Conservation (phyloP, 345 rosid genomes). For the Cardiospermum halicacabum region DNA sequence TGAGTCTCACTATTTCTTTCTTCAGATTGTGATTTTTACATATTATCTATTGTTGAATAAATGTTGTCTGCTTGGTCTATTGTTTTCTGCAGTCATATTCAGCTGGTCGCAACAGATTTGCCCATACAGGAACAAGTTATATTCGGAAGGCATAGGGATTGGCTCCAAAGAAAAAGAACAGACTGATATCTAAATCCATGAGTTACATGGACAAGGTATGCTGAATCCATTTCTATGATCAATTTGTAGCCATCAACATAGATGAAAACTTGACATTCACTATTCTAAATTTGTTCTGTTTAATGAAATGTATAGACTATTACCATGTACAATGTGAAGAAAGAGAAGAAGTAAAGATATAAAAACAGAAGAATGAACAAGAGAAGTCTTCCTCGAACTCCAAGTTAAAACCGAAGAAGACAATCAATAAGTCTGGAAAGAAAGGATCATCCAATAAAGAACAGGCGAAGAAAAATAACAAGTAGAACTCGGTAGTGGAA, state of each 20-base stretch:
- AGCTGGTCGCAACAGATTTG: slow-evolving; percentile 79
- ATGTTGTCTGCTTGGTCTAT: neutral
- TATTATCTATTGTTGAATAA: too few relatives aligned
- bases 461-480: slow-evolving; percentile 29
- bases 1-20: too few relatives aligned
- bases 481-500: slow-evolving; percentile 20
- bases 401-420: slow-evolving; percentile 50
- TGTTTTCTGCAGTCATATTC: slow-evolving; percentile 62
- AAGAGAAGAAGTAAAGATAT: slow-evolving; percentile 44
- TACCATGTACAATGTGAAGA: slow-evolving; percentile 71
- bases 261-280: neutral
- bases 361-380: slow-evolving; percentile 24
- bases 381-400: slow-evolving; percentile 31
- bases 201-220: slow-evolving; percentile 73
- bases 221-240: neutral
- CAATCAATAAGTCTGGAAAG: slow-evolving; percentile 23
- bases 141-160: slow-evolving; percentile 49
- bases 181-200: slow-evolving; percentile 63
- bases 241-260: neutral
- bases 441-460: slow-evolving; percentile 34
- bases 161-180: slow-evolving; percentile 73
- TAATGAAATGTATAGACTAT: slow-evolving; percentile 60
- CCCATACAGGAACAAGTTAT: slow-evolving; percentile 78
- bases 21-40: too few relatives aligned
- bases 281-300: neutral